Conservation (phyloP, 2,329 filamentous ascomycete genomes). For the Nigrograna mackinnonii region DNA sequence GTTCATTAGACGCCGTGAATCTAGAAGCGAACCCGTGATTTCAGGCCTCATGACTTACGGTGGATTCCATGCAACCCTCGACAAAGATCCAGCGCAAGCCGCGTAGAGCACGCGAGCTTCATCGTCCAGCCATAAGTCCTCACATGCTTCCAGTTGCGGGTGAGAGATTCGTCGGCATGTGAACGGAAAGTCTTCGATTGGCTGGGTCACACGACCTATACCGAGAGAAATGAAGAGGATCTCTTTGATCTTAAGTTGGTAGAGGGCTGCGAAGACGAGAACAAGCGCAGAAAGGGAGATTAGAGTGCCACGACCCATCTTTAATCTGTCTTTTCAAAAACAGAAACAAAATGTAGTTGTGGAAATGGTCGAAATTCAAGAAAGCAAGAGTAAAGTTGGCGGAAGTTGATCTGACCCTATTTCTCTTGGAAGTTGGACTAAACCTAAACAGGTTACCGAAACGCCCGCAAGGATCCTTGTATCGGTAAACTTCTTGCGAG, state of each 20-base stretch:
- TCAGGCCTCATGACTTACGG: too few species aligned
- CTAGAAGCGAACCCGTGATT: too few species aligned
- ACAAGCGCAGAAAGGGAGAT: constrained; percentile 15
- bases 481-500: too few species aligned
- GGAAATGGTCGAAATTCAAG: too few species aligned
- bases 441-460: too few species aligned
- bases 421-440: too few species aligned
- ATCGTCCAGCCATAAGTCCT: constrained; percentile 35
- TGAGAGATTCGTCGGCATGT: constrained; percentile 24
- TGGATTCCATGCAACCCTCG: constrained; percentile 27
- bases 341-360: too few species aligned
- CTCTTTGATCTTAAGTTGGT: constrained; percentile 29
- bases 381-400: too few species aligned
- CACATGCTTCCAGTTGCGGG: constrained; percentile 28
- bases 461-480: too few species aligned
- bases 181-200: constrained; percentile 32
- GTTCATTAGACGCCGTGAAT: neutral
- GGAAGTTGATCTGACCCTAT: too few species aligned
- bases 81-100: constrained; percentile 26
- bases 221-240: constrained; percentile 23
- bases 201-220: constrained; percentile 27
- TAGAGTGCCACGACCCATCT: neutral
- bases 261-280: constrained; percentile 25
- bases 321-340: too few species aligned
- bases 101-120: constrained; percentile 28